A percentile compares a stretch with the other conserved stretches of the same genome.
phyloP scores from a whole-genome alignment of 2,329 filamentous ascomycete species.

The Neurospora sp. region DNA sequence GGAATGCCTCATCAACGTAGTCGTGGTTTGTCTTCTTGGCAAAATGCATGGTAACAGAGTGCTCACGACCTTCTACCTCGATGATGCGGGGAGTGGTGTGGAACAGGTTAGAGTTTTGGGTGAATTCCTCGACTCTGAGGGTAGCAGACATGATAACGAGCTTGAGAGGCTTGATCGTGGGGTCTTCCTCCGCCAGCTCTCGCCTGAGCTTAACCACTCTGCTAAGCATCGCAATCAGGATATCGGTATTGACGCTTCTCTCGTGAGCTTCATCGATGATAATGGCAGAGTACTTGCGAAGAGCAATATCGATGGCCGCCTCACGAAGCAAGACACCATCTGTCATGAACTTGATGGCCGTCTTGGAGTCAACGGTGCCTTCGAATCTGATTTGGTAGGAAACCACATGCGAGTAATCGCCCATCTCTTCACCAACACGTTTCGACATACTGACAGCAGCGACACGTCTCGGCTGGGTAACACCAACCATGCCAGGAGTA shows the following conservation, averaged over 20 bases:
- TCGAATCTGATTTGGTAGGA: slow-evolving; percentile 96
- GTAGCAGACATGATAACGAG: slow-evolving; percentile 98
- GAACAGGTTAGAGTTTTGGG: slow-evolving; percentile 75
- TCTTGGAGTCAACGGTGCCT: slow-evolving; percentile 67
- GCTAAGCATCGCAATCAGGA: slow-evolving; percentile 94
- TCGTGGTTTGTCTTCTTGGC: slow-evolving; percentile 72
- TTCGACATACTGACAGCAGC: slow-evolving; percentile 96
- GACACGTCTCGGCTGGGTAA: slow-evolving; percentile 90
- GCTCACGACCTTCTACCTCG: slow-evolving; percentile 85
- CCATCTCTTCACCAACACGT: slow-evolving; percentile 78
- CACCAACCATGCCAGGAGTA: slow-evolving; percentile 84
- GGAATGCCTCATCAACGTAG: slow-evolving; percentile 83
- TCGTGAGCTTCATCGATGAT: slow-evolving; percentile 97
- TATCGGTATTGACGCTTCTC: slow-evolving; percentile 93
- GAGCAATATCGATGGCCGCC: slow-evolving; percentile 76
- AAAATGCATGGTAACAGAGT: slow-evolving; percentile 84
- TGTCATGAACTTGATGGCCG: slow-evolving; percentile 97
- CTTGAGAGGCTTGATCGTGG: slow-evolving; percentile 69
- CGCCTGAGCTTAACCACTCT: slow-evolving; percentile 78
- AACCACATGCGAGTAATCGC: slow-evolving; percentile 64
- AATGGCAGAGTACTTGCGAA: slow-evolving; percentile 86
- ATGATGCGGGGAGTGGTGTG: slow-evolving; percentile 69
- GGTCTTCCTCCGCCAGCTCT: slow-evolving; percentile 62
- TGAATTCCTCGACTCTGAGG: slow-evolving; percentile 80
- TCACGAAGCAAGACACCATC: slow-evolving; percentile 92